Conservation (phyloP, 192 early-diverging fungal species). For the Glomus cerebriforme region DNA sequence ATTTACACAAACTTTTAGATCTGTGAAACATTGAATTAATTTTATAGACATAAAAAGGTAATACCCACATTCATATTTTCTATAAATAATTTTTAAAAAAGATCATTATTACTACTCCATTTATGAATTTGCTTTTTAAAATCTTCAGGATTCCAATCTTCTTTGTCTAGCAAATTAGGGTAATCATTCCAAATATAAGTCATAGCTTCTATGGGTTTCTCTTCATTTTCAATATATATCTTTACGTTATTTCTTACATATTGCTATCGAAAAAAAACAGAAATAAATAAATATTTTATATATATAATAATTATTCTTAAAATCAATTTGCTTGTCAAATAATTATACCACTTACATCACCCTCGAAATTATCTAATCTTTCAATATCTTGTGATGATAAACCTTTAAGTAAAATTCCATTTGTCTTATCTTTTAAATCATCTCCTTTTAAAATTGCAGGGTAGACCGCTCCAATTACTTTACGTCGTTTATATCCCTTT, state of each 20-base stretch:
- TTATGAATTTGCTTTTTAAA: constrained; percentile 30
- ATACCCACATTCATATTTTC: too few relatives aligned
- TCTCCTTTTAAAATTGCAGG: constrained; percentile 9
- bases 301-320: not conserved
- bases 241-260: not conserved
- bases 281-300: not conserved
- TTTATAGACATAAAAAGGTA: too few relatives aligned
- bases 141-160: constrained; percentile 7
- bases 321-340: not conserved
- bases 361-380: constrained; percentile 12
- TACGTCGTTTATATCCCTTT: constrained; percentile 20
- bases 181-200: constrained; percentile 22
- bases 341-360: not conserved
- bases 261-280: not conserved
- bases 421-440: not conserved
- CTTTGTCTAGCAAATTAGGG: not conserved
- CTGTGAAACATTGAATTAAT: too few relatives aligned
- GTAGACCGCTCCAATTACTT: not conserved
- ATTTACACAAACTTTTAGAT: too few relatives aligned
- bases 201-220: not conserved
- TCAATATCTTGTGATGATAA: constrained; percentile 8
- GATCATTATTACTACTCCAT: too few relatives aligned
- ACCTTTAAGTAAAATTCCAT: not conserved
- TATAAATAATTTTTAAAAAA: too few relatives aligned
- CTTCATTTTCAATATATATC: not conserved